A percentile compares a stretch with the other conserved stretches of the same genome.
These are phyloP conservation scores for Dianthus caryophyllus DNA, from an alignment of 148 eudicot species.

Conservation along the genomic window DNA sequence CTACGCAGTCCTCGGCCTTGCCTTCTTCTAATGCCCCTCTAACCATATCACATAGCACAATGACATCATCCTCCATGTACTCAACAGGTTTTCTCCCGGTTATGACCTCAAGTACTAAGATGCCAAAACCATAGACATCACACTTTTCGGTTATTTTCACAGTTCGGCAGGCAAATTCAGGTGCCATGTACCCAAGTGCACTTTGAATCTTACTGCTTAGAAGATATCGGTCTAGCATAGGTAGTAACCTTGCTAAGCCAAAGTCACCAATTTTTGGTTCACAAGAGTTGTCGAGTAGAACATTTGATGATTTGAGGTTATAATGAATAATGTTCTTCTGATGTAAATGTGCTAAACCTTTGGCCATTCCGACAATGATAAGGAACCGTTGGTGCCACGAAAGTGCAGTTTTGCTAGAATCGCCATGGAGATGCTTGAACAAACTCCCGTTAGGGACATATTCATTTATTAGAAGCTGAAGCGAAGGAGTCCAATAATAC, in stretches of 20 bases:
- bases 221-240: slow-evolving; percentile 63
- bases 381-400: slow-evolving; percentile 75
- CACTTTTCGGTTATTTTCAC: slow-evolving; percentile 92
- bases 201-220: slow-evolving; percentile 86
- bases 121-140: slow-evolving; percentile 79
- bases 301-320: slow-evolving; percentile 71
- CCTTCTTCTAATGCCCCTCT: slow-evolving; percentile 82
- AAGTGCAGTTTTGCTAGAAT: slow-evolving; percentile 26
- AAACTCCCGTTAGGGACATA: slow-evolving; percentile 53
- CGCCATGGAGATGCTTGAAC: slow-evolving; percentile 65
- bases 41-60: slow-evolving; percentile 82
- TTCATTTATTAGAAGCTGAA: slow-evolving; percentile 77
- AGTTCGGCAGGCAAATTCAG: slow-evolving; percentile 81
- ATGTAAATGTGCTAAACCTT: slow-evolving; percentile 79
- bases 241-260: slow-evolving; percentile 70
- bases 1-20: slow-evolving; percentile 68
- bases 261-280: slow-evolving; percentile 77
- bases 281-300: slow-evolving; percentile 45
- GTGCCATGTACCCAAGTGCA: slow-evolving; percentile 90
- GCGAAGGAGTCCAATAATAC: slow-evolving; percentile 67
- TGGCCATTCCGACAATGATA: slow-evolving; percentile 63
- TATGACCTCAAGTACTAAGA: slow-evolving; percentile 65
- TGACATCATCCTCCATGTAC: slow-evolving; percentile 94
- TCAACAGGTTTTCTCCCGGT: slow-evolving; percentile 87
- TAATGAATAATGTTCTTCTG: slow-evolving; percentile 61